These are phyloP conservation scores for Triticum aestivum DNA, from an alignment of 176 grass and related monocot genomes.

Conservation along the genomic window DNA sequence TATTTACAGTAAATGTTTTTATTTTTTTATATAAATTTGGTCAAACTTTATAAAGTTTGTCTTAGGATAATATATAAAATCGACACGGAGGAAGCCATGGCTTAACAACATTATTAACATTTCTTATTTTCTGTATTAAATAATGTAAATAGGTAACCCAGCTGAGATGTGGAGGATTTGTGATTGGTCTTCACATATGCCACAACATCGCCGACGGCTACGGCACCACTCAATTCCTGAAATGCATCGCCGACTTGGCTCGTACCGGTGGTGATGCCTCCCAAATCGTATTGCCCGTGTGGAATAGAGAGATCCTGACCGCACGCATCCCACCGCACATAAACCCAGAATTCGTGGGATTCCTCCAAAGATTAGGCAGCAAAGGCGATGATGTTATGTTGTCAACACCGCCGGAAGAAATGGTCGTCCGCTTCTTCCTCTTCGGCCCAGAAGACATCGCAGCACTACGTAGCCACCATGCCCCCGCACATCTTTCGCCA, in stretches of 20 bases:
- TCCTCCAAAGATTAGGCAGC: not conserved
- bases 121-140: not conserved
- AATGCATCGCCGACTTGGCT: slow-evolving; percentile 21
- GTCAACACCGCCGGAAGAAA: not conserved
- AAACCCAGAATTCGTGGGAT: not conserved
- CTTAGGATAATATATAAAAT: too few relatives aligned
- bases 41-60: too few relatives aligned
- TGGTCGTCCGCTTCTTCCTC: not conserved
- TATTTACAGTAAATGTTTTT: too few relatives aligned
- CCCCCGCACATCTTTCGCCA: not conserved
- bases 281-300: slow-evolving; percentile 8
- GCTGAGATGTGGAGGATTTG: slow-evolving; percentile 39
- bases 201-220: slow-evolving; percentile 40
- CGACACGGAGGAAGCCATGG: too few relatives aligned
- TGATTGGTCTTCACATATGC: slow-evolving; percentile 32
- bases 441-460: not conserved
- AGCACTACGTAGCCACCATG: not conserved
- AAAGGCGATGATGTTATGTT: not conserved
- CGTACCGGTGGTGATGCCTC: not conserved
- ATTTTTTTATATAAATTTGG: too few relatives aligned
- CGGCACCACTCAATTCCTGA: slow-evolving; percentile 36
- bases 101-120: too few relatives aligned
- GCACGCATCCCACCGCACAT: not conserved
- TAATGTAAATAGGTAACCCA: slow-evolving; percentile 22
- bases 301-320: slow-evolving; percentile 35